Percentiles rank a stretch among this genome's conserved stretches.
Evolutionary conservation across 2,329 filamentous ascomycete genomes (phyloP).

Genomic region (Fusarium sp.): DNA sequence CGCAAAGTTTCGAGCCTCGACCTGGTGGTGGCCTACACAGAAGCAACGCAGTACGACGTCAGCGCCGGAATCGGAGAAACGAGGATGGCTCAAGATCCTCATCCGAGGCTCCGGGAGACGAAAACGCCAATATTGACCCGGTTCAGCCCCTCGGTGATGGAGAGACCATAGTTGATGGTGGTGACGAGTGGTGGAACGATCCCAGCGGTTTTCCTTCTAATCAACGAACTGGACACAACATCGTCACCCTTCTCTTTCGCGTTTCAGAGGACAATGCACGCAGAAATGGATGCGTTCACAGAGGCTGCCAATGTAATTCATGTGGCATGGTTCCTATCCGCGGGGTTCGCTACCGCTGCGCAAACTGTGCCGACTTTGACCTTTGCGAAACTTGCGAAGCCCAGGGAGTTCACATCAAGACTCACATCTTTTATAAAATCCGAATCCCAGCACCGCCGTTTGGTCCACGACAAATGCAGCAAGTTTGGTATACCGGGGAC

Average conservation of each 20-base stretch:
- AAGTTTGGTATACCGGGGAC: conserved; percentile 89
- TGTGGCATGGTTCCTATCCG: conserved; percentile 90
- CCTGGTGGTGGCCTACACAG: conserved; percentile 62
- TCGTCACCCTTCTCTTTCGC: conserved; percentile 86
- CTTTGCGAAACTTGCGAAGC: conserved; percentile 94
- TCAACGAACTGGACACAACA: conserved; percentile 74
- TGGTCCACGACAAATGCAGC: conserved; percentile 80
- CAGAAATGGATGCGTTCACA: conserved; percentile 88
- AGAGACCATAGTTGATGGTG: conserved; percentile 53
- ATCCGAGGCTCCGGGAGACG: conserved; percentile 55
- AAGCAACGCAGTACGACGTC: conserved; percentile 72
- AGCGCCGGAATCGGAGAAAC: conserved; percentile 49
- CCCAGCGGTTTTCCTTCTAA: conserved; percentile 50
- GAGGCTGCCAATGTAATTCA: conserved; percentile 90
- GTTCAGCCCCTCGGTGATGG: conserved; percentile 46
- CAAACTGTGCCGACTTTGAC: conserved; percentile 96
- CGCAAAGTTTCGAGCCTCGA: conserved; percentile 34
- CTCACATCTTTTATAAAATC: conserved; percentile 97
- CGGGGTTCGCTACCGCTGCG: conserved; percentile 91
- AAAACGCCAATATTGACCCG: conserved; percentile 52
- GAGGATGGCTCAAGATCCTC: conserved; percentile 55
- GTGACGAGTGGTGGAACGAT: conserved; percentile 65
- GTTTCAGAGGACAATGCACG: conserved; percentile 94
- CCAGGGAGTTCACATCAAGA: conserved; percentile 80
- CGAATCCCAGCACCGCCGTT: conserved; percentile 88